Conservation (phyloP, 169 alveolate genomes). For the Cryptosporidium canis region DNA sequence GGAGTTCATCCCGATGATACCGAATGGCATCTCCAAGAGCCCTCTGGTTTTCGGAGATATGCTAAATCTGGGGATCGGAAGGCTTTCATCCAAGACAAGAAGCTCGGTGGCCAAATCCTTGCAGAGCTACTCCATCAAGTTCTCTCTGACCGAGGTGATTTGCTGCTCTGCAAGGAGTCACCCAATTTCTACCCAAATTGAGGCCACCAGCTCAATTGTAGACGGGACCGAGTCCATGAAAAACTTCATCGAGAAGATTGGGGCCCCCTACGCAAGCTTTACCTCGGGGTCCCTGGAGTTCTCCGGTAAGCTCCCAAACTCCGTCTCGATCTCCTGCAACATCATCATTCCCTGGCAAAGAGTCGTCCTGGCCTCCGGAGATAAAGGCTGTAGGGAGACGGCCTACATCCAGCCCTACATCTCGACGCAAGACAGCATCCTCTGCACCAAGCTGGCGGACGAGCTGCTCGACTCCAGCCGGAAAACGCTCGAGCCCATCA, state of each 20-base stretch:
- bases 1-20: neutral
- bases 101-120: neutral
- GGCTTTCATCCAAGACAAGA: neutral
- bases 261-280: slow-evolving; percentile 19
- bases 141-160: slow-evolving; percentile 4
- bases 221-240: neutral
- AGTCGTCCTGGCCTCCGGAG: neutral
- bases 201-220: neutral
- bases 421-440: neutral
- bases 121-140: neutral
- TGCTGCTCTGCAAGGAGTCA: slow-evolving; percentile 42
- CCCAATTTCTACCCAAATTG: slow-evolving; percentile 30
- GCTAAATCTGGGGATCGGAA: slow-evolving; percentile 11
- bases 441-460: slow-evolving; percentile 21
- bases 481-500: neutral
- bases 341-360: slow-evolving; percentile 58
- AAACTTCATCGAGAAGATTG: slow-evolving; percentile 5
- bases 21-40: neutral
- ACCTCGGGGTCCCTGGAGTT: slow-evolving; percentile 16
- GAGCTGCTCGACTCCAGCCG: slow-evolving; percentile 1
- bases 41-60: neutral
- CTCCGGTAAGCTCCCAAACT: slow-evolving; percentile 30
- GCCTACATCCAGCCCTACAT: slow-evolving; percentile 45
- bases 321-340: slow-evolving; percentile 30
- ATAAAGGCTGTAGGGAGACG: neutral